Base-by-base conservation (phyloP, 805 yeast species). In the Ogataea methylovora region DNA sequence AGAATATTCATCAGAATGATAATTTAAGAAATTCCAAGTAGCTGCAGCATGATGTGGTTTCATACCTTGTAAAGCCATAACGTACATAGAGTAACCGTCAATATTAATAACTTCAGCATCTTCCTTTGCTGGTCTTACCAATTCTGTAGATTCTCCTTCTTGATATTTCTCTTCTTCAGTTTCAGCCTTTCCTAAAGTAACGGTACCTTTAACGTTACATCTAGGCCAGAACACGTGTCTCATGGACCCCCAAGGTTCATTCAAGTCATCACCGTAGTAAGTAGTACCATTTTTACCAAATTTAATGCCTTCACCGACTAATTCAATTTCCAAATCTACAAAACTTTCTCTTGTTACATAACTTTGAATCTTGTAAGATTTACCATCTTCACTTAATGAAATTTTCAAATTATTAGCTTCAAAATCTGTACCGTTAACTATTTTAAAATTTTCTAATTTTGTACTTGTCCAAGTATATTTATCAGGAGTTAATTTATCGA, bases 11-110 rank as follows among this genome's bases (percentile, higher is more conserved):
- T 76, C 71, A 14, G 92, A 81, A 55, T 85, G 95, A 71, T 84
- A 90, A 61, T 85, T 82, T 42, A 84, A 61, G 56, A 92, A 92
- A 62, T 90, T 92, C 98, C 98, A 92, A 16, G 86, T 63, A 41
- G 94, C 85, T 37, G 98, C 98, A 24, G 97, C 96, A 61, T 92
- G 98, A 60, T 92, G 97, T 8, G 98, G 98, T 61, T 92, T 92
- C 97, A 92, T 88, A 41, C 97, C 97, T 66, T 92, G 98, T 46
- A 86, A 65, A 6, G 98, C 98, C 90, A 84, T 80, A 35, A 90
- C 95, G 54, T 78, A 88, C 94, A 92, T 83, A 32, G 86, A 60
- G 36, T 51, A 56, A 25, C 75, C 77, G 12, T 40, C 34, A 33
- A 73, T 54, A 10, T 36, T 37, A 18, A 52, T 30, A 2, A 20